Evolutionary conservation across 164 flowering plant genomes (phyloP), one percentile per base, ranked within the genome.

Genomic region (Stephania yunnanensis): DNA sequence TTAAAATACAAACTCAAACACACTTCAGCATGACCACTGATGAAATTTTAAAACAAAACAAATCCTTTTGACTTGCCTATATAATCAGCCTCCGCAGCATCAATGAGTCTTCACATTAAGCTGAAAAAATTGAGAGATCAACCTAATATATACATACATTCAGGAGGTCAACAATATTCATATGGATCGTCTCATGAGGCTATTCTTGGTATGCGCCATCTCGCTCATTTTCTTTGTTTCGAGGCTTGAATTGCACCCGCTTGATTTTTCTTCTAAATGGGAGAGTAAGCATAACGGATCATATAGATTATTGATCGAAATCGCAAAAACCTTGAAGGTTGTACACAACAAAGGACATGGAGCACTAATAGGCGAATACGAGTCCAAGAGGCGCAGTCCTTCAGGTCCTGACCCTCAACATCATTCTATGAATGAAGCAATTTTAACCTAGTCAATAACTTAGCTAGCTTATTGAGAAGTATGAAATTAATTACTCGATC

Each of bases 361-460:
- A 45, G 8, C 52, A 7, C 22, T 15, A 17, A 42, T 42, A 15
- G 11, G 48, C n/a, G 48, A 69, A 22, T 45, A 70, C 53, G 72
- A 70, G 53, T 70, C 72, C 5, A 45, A 45, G 30, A 46, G 72
- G 15, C 25, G 29, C n/a, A 70, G 72, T 46, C 72, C 72, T 19
- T 19, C 29, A 6, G 72, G 72, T 19, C 72, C 72, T 46, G 72
- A 70, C 25, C 52, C 72, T 1, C 72, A 70, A 46, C 72, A 70
- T 70, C 53, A 70, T 30, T n/a, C 53, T 6, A 70, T 70, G 71
- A 45, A 69, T 66, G 9, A n/a, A 6, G 66, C 66, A 13, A 36
- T 36, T 36, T 36, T 36, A 36, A 4, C 42, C 42, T 36, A 36
- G 42, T 36, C 42, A 36, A 2, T 36, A 36, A 2, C 42, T 36